Conservation (phyloP, 2,329 filamentous ascomycete genomes). For the Rhexocercosporidium sp. region DNA sequence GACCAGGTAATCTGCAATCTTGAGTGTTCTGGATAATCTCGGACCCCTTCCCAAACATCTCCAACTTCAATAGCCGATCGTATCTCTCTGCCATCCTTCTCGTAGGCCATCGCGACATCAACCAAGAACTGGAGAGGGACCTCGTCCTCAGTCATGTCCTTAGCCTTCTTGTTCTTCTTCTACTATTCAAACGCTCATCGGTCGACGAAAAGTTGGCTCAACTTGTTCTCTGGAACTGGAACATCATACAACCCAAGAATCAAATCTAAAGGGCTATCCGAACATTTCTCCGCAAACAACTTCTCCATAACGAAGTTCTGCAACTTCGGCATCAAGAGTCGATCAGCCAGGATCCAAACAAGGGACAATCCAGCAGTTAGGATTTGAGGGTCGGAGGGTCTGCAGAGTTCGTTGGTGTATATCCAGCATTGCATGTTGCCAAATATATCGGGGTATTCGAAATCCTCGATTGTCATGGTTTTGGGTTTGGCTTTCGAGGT, state of each 20-base stretch:
- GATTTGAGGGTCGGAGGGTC: no score
- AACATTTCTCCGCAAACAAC: not conserved
- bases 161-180: no score
- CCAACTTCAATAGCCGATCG: not conserved
- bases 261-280: no score
- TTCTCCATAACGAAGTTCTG: constrained; percentile 1
- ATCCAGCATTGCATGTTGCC: constrained; percentile 11
- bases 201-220: not conserved
- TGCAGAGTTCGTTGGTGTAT: not conserved
- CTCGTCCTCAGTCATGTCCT: no score
- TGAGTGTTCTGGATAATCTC: not conserved
- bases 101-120: no score
- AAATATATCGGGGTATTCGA: not conserved
- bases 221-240: not conserved
- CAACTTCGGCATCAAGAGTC: not conserved
- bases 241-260: no score
- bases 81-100: not conserved
- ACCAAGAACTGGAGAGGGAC: no score
- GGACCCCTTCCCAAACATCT: not conserved
- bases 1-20: not conserved
- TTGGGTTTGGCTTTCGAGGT: no score
- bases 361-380: no score
- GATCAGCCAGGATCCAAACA: no score
- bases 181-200: not conserved
- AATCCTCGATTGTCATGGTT: no score